phyloP scores from a whole-genome alignment of 345 rosid genomes.

The Pugionium cornutum region DNA sequence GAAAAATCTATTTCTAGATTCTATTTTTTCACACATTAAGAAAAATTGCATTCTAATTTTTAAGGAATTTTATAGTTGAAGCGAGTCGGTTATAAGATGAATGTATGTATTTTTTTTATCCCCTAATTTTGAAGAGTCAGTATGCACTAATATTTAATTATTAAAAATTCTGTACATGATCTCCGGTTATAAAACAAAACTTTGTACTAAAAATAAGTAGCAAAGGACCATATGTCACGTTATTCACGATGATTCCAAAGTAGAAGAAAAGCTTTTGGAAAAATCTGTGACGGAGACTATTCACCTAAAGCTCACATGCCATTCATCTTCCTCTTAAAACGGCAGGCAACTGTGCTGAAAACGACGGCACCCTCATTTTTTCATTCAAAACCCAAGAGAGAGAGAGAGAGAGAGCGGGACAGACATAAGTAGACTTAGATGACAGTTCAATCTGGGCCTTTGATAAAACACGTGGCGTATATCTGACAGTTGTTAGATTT shows the following conservation, averaged over 20 bases:
- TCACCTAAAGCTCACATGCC: conserved; percentile 35
- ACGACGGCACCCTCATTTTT: conserved; percentile 16
- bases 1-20: neutral
- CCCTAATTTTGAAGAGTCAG: too few relatives aligned
- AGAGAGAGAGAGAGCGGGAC: neutral
- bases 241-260: conserved; percentile 20
- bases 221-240: conserved; percentile 38
- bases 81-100: too few relatives aligned
- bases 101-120: too few relatives aligned
- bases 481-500: neutral
- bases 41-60: neutral
- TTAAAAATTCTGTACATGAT: neutral
- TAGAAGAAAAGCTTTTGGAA: conserved; percentile 7
- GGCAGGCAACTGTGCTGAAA: conserved; percentile 36
- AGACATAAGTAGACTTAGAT: conserved; percentile 33
- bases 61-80: neutral
- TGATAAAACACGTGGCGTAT: conserved; percentile 23
- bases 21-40: conserved; percentile 12
- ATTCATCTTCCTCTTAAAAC: conserved; percentile 31
- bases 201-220: conserved; percentile 2
- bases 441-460: conserved; percentile 27
- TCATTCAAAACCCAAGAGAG: conserved; percentile 4
- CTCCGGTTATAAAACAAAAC: neutral
- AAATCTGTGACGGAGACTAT: conserved; percentile 26
- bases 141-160: neutral